A percentile compares a stretch with the other conserved stretches of the same genome.
Conservation (phyloP, 148 eudicot species). For the Fagopyrum tataricum region DNA sequence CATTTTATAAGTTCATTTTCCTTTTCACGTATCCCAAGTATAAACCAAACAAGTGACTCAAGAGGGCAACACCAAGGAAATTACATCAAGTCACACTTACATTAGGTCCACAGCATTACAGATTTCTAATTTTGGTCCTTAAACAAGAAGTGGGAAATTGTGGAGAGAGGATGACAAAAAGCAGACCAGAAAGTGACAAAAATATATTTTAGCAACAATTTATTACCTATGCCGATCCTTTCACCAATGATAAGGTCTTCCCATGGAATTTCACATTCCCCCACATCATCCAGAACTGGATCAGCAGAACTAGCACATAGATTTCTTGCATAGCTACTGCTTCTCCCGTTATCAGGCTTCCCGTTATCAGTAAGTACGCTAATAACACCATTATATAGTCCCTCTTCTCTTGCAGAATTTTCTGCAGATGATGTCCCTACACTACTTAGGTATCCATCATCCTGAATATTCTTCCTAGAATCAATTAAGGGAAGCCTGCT, state of each 20-base stretch:
- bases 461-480: constrained; percentile 15
- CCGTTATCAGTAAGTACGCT: too few relatives aligned
- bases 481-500: constrained; percentile 20
- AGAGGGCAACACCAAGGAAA: constrained; percentile 7
- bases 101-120: background rate
- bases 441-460: constrained; percentile 21
- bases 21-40: background rate
- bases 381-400: constrained; percentile 16
- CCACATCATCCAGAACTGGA: constrained; percentile 82
- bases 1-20: background rate
- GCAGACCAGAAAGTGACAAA: background rate
- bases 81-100: constrained; percentile 11
- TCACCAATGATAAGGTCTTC: constrained; percentile 92
- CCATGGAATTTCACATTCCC: constrained; percentile 93
- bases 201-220: constrained; percentile 4
- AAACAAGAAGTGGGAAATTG: background rate
- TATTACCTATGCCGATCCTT: constrained; percentile 92
- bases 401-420: constrained; percentile 23
- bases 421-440: constrained; percentile 18
- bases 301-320: constrained; percentile 35
- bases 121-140: background rate
- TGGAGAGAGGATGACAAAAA: background rate
- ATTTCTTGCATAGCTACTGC: constrained; percentile 26
- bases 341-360: constrained; percentile 34
- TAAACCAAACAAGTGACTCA: background rate